Evolutionary conservation across 2,329 filamentous ascomycete species (phyloP).

Genomic region (Podosphaera fusca): DNA sequence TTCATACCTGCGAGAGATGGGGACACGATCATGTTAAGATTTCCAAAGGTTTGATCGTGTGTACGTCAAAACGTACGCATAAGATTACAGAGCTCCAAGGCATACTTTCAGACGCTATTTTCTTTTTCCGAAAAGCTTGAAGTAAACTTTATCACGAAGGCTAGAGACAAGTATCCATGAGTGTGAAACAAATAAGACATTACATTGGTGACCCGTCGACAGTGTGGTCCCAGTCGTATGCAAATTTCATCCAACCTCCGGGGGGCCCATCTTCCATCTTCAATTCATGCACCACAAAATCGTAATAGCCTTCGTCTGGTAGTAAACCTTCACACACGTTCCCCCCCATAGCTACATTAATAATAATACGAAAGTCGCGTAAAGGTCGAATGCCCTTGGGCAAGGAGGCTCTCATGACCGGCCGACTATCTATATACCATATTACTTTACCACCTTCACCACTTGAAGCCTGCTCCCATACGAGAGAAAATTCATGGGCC

Average conservation of each 20-base stretch:
- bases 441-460: conserved; percentile 24
- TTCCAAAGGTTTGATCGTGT: no score
- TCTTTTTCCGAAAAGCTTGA: no score
- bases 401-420: conserved; percentile 32
- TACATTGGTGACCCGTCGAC: conserved; percentile 10
- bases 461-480: conserved; percentile 23
- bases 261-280: conserved; percentile 28
- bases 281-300: conserved; percentile 29
- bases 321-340: conserved; percentile 30
- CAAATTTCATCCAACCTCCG: conserved; percentile 31
- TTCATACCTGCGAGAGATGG: no score
- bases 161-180: no score
- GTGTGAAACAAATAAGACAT: conserved; percentile 6
- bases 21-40: no score
- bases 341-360: conserved; percentile 40
- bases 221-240: conserved; percentile 23
- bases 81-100: no score
- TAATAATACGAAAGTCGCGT: conserved; percentile 30
- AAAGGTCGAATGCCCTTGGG: conserved; percentile 29
- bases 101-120: no score
- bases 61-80: no score
- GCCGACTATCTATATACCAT: conserved; percentile 34
- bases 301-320: conserved; percentile 29
- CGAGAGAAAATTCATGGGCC: conserved; percentile 30
- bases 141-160: no score